Base-by-base conservation (phyloP, 1,139 yeast species). In the Diutina sp. region DNA sequence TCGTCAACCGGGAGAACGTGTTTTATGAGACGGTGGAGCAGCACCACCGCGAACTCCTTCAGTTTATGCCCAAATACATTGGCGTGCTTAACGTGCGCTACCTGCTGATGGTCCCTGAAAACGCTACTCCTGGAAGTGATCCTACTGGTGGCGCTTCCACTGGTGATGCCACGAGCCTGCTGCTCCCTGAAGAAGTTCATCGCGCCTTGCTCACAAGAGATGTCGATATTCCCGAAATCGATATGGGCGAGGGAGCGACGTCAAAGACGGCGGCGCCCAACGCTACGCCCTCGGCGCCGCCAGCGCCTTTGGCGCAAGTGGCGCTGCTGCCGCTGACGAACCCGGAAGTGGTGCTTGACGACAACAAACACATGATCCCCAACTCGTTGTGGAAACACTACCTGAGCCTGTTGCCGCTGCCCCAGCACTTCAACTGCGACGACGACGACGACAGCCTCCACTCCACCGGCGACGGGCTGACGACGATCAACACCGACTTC, bases 41-140 rank as follows among this genome's bases (percentile, higher is more conserved):
- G 54, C 73, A 79, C 48, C 96, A 90, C 67, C 85, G 87, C 25
- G 91, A 86, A 57, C 73, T 95, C 55, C 75, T 90, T 56, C 76
- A 78, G 58, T 95, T 87, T 67, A 87, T 93, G 95, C 99, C 99
- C 1, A 81, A 82, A 61, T 95, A 93, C 68, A 87, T 91, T 59
- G 99, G 99, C 9, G 97, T 91, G 1, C 72, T 91, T 57, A 91
- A 91, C 67, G 98, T 91, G 9, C 78, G 98, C 57, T 93, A 90
- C 66, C 78, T 85, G 47, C 77, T 80, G 57, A 68, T 76, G 8
- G 67, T 76, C 6, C 66, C 71, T 29, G 63, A 61, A 54, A 60
- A 57, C 11, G 25, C 29, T 6, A 32, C 29, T 14, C 38, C 51
- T 12, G 35, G 16, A 9, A 29, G 16, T 6, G 30, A 29, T 12